Conservation (phyloP, 805 yeast species). For the Zygosaccharomyces bisporus region DNA sequence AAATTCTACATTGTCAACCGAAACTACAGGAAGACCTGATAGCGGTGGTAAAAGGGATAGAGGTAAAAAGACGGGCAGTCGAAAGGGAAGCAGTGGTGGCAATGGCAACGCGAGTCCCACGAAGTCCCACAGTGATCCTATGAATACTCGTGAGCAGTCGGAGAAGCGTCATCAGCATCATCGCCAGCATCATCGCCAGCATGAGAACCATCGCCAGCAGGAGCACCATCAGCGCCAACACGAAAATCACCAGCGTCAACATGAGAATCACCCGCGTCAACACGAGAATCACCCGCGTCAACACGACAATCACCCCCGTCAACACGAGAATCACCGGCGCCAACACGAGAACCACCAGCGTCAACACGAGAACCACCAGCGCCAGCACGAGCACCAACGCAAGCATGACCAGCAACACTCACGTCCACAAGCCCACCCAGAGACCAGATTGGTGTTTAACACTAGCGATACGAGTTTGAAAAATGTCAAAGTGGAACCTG, state of each 20-base stretch:
- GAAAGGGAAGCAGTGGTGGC: neutral
- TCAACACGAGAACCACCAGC: neutral
- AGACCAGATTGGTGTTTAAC: constrained; percentile 11
- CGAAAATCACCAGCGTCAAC: neutral
- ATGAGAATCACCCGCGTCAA: neutral
- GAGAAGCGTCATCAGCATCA: neutral
- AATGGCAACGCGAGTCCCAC: neutral
- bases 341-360: neutral
- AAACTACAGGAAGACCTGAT: constrained; percentile 1
- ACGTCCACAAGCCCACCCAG: constrained; percentile 3
- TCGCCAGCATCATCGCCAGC: neutral
- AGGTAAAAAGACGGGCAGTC: constrained; percentile 3
- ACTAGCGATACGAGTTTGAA: constrained; percentile 9
- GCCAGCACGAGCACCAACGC: neutral
- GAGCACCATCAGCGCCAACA: neutral
- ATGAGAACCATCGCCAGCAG: neutral
- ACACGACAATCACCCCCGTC: neutral
- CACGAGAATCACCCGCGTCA: no score
- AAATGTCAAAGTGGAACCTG: neutral
- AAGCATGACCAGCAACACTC: neutral
- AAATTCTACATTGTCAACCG: constrained; percentile 1
- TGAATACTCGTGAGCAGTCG: neutral
- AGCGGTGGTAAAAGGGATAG: constrained; percentile 4
- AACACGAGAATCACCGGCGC: neutral
- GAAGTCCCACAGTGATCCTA: constrained; percentile 4